Conservation (phyloP, 371 early-diverging fungal species). For the Mucor lusitanicus region DNA sequence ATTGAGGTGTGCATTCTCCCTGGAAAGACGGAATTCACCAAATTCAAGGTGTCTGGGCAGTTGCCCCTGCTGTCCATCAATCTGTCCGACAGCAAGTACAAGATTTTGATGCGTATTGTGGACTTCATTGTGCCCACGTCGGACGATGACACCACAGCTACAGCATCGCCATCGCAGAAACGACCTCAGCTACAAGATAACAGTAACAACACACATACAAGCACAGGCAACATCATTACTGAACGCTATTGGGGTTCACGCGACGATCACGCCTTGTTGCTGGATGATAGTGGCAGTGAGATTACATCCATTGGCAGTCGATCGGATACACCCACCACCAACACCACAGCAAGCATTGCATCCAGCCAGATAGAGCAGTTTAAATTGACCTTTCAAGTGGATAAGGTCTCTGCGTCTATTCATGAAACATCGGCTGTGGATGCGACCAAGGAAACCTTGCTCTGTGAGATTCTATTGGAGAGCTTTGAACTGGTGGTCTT, state of each 20-base stretch:
- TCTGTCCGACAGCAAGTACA: conserved; percentile 84
- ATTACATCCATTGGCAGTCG: conserved; percentile 20
- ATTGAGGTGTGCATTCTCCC: conserved; percentile 78
- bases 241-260: conserved; percentile 27
- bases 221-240: conserved; percentile 18
- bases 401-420: conserved; percentile 68
- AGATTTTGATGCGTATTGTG: conserved; percentile 73
- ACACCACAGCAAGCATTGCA: conserved; percentile 18
- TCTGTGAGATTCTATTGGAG: conserved; percentile 59
- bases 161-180: neutral
- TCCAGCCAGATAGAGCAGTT: conserved; percentile 60
- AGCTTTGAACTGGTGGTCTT: conserved; percentile 60
- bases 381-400: conserved; percentile 71
- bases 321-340: conserved; percentile 9
- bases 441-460: conserved; percentile 35
- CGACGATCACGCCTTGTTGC: conserved; percentile 10
- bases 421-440: conserved; percentile 50
- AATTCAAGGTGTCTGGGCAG: conserved; percentile 70
- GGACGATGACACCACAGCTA: conserved; percentile 16
- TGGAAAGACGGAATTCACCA: conserved; percentile 64
- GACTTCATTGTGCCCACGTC: conserved; percentile 59
- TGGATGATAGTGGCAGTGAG: conserved; percentile 24
- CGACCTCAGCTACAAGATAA: neutral
- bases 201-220: neutral
- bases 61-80: conserved; percentile 76